Percentiles rank a stretch among this genome's conserved stretches.
Conservation (phyloP, 2,329 filamentous ascomycete species). For the Westerdykella sp. region DNA sequence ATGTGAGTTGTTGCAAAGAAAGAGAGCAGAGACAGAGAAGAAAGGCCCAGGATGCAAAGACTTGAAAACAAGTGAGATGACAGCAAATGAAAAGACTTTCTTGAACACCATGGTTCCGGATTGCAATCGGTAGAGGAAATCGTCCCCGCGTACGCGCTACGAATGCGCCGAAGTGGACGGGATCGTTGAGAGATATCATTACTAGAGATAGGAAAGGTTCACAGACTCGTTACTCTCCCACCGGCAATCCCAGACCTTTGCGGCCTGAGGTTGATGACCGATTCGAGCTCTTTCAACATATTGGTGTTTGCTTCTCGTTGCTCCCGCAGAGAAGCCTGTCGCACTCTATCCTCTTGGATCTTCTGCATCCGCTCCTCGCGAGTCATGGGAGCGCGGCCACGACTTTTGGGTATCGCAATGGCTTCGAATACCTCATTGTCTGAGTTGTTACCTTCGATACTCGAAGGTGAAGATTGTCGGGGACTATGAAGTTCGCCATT, state of each 20-base stretch:
- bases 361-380: conserved; percentile 81
- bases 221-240: conserved; percentile 30
- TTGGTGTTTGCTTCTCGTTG: conserved; percentile 74
- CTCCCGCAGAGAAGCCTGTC: conserved; percentile 64
- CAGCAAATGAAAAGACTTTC: background rate
- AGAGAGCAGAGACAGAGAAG: too few species aligned
- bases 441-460: conserved; percentile 49
- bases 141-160: background rate
- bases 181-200: background rate
- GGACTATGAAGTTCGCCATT: conserved; percentile 60
- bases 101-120: too few species aligned
- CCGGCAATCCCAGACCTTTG: conserved; percentile 19
- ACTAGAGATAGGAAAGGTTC: conserved; percentile 3
- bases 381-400: conserved; percentile 64
- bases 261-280: conserved; percentile 57
- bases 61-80: too few species aligned
- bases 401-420: conserved; percentile 63
- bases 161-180: background rate
- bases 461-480: conserved; percentile 33
- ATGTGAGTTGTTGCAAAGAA: too few species aligned
- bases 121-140: background rate
- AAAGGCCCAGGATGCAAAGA: too few species aligned
- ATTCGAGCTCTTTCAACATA: conserved; percentile 90
- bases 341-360: conserved; percentile 79
- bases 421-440: conserved; percentile 87